Conservation (phyloP, 345 rosid species). For the Brassica rapa region DNA sequence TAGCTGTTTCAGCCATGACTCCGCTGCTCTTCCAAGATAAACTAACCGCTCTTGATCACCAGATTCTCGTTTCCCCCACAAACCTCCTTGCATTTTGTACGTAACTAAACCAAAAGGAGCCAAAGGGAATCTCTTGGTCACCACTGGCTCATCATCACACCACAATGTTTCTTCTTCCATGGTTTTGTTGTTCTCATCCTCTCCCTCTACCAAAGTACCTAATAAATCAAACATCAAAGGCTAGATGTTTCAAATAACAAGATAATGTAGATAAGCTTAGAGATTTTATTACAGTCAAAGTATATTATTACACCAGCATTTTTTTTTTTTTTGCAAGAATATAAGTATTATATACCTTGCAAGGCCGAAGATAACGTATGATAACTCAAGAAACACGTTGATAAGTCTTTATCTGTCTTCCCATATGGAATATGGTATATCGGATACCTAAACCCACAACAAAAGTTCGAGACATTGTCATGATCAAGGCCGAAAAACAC, state of each 20-base stretch:
- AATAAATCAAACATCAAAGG: slow-evolving; percentile 21
- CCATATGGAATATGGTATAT: slow-evolving; percentile 68
- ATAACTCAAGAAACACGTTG: slow-evolving; percentile 71
- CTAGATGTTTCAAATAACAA: slow-evolving; percentile 5
- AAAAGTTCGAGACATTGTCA: slow-evolving; percentile 3
- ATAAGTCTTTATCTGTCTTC: slow-evolving; percentile 60
- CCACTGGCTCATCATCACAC: slow-evolving; percentile 19
- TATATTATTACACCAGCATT: background rate
- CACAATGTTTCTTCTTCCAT: slow-evolving; percentile 40
- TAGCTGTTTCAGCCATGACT: slow-evolving; percentile 86
- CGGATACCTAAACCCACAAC: slow-evolving; percentile 56
- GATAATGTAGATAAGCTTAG: background rate
- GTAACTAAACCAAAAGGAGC: slow-evolving; percentile 70
- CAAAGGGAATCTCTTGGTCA: slow-evolving; percentile 40
- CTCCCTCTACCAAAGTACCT: slow-evolving; percentile 38
- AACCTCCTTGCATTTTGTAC: slow-evolving; percentile 67
- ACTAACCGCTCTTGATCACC: slow-evolving; percentile 47
- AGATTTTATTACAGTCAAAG: background rate
- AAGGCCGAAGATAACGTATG: slow-evolving; percentile 77
- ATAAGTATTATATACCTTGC: slow-evolving; percentile 54
- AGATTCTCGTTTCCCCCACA: slow-evolving; percentile 55
- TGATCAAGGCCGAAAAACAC: background rate
- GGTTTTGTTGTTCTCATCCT: slow-evolving; percentile 38
- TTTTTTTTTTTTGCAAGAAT: background rate
- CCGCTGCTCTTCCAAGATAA: slow-evolving; percentile 59